Evolutionary conservation across 768 basidiomycete species (phyloP), one percentile per base, ranked within the genome.

Genomic region (Termitomyces eurrhizus): DNA sequence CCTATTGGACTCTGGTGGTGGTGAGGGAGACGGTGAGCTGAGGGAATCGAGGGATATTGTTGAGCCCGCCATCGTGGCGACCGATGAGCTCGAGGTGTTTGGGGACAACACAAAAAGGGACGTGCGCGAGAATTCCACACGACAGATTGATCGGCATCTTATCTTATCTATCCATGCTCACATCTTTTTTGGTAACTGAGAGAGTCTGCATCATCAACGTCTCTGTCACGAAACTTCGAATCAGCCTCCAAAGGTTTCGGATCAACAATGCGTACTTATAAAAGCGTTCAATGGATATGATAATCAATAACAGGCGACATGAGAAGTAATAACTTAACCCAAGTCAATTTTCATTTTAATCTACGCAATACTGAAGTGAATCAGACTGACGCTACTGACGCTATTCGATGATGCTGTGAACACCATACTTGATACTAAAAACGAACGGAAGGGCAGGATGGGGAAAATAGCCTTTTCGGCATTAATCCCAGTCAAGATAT

Each of bases 1-100:
- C 33, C 66, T 63, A 36, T 58, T 63, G 9, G 65, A 44, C 52
- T 64, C 68, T 64, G 72, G 73, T 29, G 63, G 75, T 55, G 66
- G 73, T 9, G 89, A 84, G 0, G 87, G 87, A 3, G 88, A 88
- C 0, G 88, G 88, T 1, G 86, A 87, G 65, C 84, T 84, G 62
- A 87, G 78, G 16, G 86, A 80, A 60, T 81, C 89, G 60, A 86
- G 80, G 26, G 89, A 89, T 48, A 81, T 78, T 63, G 83, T 78
- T 42, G 88, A 84, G 76, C 79, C 78, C 68, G 82, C 75, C 83
- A 82, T 81, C 72, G 73, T 66, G 63, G 70, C 59, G 55, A 57
- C 64, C 68, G 66, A 63, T 62, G 70, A 67, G 58, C 59, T 56
- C 59, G 60, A 52, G 52, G 49, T 62, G 58, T 68, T 69, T 66